Evolutionary conservation across 1,284 basidiomycete species (phyloP), one percentile per base, ranked within the genome.

Genomic region (Sutorius eximius): DNA sequence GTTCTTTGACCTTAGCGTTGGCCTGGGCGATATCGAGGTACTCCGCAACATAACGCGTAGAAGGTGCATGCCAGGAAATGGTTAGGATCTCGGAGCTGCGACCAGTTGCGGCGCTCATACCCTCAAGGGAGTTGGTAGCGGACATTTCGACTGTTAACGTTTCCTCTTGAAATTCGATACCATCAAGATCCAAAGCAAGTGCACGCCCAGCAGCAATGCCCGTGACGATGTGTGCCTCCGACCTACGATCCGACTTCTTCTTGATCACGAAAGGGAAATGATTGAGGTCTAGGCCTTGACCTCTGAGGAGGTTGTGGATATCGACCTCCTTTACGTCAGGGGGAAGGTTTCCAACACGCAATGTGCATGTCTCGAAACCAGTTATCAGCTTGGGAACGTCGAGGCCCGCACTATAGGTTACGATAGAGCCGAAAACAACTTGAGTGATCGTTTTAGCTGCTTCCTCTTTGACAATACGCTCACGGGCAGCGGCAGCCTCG

Each of bases 341-440:
- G 3, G 79, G 77, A n/a, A 83, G 67, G 45, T 75, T 73, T 45
- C 68, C 69, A 33, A 82, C 68, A 1, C 65, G 72, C 20, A 82
- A 60, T 13, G 70, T 71, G 59, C 79, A 80, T 9, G 76, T 71
- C 42, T 82, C 78, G 57, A 80, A 82, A 6, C 81, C 80, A 16
- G 74, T 66, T 24, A 78, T 61, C 32, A 81, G 57, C n/a, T 65
- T 62, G 47, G 62, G 63, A 27, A 82, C 68, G 20, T 75, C 64
- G 34, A 82, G 61, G 6, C 81, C 81, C 3, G 79, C 75, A n/a
- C 70, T 69, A 45, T 70, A 81, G 5, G 77, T 78, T 18, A 80
- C 75, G 38, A 82, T 76, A 13, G 77, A 77, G 2, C 75, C 79
- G 18, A 71, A 69, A 12, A 81, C 71, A n/a, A 79, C 58, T 43